Conservation (phyloP, 768 basidiomycete genomes). For the Lentinula edodes region DNA sequence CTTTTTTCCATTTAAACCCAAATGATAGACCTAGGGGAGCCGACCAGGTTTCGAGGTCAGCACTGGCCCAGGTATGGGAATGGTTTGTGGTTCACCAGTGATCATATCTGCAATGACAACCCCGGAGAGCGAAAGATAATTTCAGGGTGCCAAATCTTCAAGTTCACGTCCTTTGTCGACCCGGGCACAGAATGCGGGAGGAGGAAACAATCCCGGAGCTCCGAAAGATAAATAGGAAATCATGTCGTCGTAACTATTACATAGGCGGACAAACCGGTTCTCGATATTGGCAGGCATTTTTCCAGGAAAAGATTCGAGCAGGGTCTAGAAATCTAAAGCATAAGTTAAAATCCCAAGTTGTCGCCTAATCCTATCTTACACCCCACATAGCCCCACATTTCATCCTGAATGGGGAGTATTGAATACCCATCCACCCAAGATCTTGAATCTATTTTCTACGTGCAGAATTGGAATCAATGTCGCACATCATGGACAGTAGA, state of each 20-base stretch:
- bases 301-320: slow-evolving; percentile 9
- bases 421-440: slow-evolving; percentile 27
- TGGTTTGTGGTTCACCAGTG: background rate
- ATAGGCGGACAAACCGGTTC: slow-evolving; percentile 23
- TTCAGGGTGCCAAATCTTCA: slow-evolving; percentile 5
- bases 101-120: slow-evolving; percentile 17
- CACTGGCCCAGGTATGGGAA: background rate
- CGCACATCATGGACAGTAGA: no score
- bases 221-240: slow-evolving; percentile 21
- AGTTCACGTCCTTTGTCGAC: background rate
- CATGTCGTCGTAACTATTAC: slow-evolving; percentile 24
- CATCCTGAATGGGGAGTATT: slow-evolving; percentile 17
- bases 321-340: background rate
- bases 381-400: slow-evolving; percentile 29
- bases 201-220: slow-evolving; percentile 13
- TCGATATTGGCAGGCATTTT: slow-evolving; percentile 13
- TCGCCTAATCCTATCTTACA: slow-evolving; percentile 15
- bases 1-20: slow-evolving; percentile 20
- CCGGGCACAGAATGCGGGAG: slow-evolving; percentile 15
- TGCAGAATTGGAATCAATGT: background rate
- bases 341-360: background rate
- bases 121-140: slow-evolving; percentile 17
- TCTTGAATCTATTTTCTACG: slow-evolving; percentile 14
- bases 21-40: slow-evolving; percentile 10
- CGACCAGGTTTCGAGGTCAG: slow-evolving; percentile 9